Percentiles rank a stretch among this genome's conserved stretches.
Conservation (phyloP, 2,329 filamentous ascomycete genomes). For the Sarocladium strictum region DNA sequence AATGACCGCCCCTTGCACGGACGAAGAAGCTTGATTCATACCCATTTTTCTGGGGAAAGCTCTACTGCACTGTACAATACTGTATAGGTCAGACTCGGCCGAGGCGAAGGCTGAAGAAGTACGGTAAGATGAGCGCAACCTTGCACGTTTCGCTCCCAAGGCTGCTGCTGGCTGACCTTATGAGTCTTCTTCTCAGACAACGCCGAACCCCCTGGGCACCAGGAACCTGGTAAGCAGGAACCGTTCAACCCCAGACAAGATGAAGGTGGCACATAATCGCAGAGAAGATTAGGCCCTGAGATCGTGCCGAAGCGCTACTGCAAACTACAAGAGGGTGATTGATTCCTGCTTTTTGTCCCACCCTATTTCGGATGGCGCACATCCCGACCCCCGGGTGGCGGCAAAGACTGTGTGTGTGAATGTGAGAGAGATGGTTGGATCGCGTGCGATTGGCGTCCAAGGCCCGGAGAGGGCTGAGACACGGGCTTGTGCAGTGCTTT, state of each 20-base stretch:
- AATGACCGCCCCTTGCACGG: too few species aligned
- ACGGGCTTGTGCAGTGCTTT: neutral
- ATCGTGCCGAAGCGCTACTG: neutral
- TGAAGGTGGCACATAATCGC: too few species aligned
- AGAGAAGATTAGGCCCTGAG: neutral
- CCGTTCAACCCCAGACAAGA: too few species aligned
- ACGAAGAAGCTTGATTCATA: too few species aligned
- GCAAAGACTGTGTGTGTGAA: neutral
- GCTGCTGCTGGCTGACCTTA: neutral
- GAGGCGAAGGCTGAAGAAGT: neutral
- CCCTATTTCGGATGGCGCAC: neutral
- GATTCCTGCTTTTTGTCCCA: neutral
- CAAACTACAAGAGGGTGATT: neutral
- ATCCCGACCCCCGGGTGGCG: neutral
- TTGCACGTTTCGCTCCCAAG: neutral
- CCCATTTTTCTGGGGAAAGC: too few species aligned
- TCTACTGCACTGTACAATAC: too few species aligned
- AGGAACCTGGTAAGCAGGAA: neutral
- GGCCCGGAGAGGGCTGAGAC: neutral
- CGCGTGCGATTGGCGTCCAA: neutral
- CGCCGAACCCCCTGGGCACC: neutral
- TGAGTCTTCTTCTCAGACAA: too few species aligned
- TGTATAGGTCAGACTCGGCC: too few species aligned
- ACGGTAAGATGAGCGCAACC: too few species aligned
- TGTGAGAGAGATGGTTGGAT: neutral